Conservation (phyloP, 2,329 filamentous ascomycete species). For the Furcasterigmium sp. region DNA sequence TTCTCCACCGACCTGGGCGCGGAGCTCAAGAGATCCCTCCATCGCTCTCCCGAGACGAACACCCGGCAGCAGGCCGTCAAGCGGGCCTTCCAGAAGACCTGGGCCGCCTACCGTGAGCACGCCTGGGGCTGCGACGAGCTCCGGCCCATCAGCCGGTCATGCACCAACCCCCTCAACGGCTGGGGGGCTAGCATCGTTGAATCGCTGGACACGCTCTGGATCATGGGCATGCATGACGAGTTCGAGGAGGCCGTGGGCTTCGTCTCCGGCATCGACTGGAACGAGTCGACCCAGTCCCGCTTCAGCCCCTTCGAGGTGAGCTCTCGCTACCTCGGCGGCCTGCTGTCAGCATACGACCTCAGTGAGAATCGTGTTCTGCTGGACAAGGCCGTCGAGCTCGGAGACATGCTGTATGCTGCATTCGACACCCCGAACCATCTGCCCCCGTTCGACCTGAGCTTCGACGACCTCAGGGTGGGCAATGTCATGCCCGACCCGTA, state of each 20-base stretch:
- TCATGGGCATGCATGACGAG: slow-evolving; percentile 72
- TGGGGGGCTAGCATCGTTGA: slow-evolving; percentile 91
- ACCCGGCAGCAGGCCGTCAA: slow-evolving; percentile 1
- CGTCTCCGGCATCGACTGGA: slow-evolving; percentile 75
- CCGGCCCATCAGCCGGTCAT: slow-evolving; percentile 58
- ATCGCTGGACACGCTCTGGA: slow-evolving; percentile 76
- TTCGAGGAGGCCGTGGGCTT: slow-evolving; percentile 71
- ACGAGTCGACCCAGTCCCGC: slow-evolving; percentile 40
- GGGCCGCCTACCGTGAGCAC: slow-evolving; percentile 72
- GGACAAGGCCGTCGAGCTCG: slow-evolving; percentile 57
- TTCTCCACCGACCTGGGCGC: slow-evolving; percentile 7
- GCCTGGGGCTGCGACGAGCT: slow-evolving; percentile 88
- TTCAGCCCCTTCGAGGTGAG: slow-evolving; percentile 65
- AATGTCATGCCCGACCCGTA: slow-evolving; percentile 17
- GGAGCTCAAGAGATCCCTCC: slow-evolving; percentile 19
- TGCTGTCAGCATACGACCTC: slow-evolving; percentile 65
- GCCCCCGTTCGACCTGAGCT: slow-evolving; percentile 30
- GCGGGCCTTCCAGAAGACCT: slow-evolving; percentile 41
- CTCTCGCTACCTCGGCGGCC: slow-evolving; percentile 65
- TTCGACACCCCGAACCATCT: slow-evolving; percentile 65
- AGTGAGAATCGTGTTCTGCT: slow-evolving; percentile 52
- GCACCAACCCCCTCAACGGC: slow-evolving; percentile 65
- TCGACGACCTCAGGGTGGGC: slow-evolving; percentile 9
- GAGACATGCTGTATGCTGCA: slow-evolving; percentile 57
- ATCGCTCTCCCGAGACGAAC: not conserved